Base-by-base conservation (phyloP, 176 grass and related monocot species). In the Tillandsia leiboldiana region DNA sequence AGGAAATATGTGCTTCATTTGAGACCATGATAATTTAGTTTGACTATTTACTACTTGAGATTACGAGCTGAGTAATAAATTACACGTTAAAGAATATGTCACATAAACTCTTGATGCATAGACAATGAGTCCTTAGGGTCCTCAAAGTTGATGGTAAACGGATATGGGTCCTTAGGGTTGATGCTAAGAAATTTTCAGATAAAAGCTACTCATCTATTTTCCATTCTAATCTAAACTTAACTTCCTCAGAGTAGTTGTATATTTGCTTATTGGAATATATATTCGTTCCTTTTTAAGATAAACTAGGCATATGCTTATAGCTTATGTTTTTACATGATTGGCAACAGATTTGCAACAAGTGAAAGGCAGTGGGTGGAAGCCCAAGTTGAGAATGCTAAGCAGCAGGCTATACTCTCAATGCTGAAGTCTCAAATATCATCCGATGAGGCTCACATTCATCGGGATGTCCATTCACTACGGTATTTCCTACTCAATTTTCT, bases 351-450 rank as follows among this genome's bases (percentile, higher is more conserved):
- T 83, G 94, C 89, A 26, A 97, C 89, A 75, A 97, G 94, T 84
- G 94, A 97, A 81, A 83, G 94, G 26, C 94, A 97, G 57, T 97
- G 94, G 89, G 91, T 97, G 81, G 94, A 97, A 83, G 89, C 94
- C 48, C 94, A 92, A 79, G 94, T 97, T 53, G 94, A 97, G 74
- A 97, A 90, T 70, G 77, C 94, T 78, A 97, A 97, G 83, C 89
- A 97, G 26, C 94, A 97, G 78, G 86, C 94, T 23, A 77, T 97
- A 79, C 94, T 97, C 51, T 87, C 78, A 63, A 82, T 79, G 73
- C 76, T 97, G 51, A 92, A 87, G 51, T 85, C 86, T 48, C 94
- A 99, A 85, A 86, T 99, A 66, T 99, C 89, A 69, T 99, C 94
- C 0, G 89, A 99, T 7, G 85, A 99, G 78, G 77, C 87, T 66